Percentiles rank a stretch among this genome's conserved stretches.
These are phyloP conservation scores for Gillenia trifoliata DNA, from an alignment of 306 rosid species.

Conservation along the genomic window DNA sequence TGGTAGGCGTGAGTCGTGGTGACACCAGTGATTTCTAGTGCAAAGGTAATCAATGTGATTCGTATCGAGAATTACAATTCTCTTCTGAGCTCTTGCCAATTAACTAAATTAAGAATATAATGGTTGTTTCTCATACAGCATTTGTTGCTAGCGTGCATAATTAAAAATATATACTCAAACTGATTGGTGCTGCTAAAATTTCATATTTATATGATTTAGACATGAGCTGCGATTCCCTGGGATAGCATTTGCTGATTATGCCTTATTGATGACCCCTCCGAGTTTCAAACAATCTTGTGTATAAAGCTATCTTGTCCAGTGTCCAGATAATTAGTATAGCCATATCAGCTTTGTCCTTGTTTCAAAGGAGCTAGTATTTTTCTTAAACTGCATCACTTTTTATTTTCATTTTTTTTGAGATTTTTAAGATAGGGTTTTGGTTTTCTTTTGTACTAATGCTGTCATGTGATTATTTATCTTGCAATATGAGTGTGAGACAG, in stretches of 20 bases:
- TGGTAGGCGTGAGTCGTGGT: slow-evolving; percentile 14
- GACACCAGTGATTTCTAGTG: slow-evolving; percentile 9
- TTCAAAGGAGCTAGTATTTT: background rate
- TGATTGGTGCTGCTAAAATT: background rate
- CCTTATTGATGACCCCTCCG: background rate
- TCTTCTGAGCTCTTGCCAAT: background rate
- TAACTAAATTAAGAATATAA: background rate
- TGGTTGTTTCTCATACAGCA: background rate
- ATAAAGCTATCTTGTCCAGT: background rate
- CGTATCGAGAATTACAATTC: background rate
- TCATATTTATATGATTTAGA: background rate
- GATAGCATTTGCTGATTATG: background rate
- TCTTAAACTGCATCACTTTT: background rate
- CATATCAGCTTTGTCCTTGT: background rate
- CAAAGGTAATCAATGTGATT: slow-evolving; percentile 12
- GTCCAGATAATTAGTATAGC: background rate
- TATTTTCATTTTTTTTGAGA: background rate
- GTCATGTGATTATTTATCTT: background rate
- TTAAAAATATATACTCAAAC: background rate
- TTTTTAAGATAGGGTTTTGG: too few species aligned
- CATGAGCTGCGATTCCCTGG: background rate
- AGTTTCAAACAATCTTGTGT: background rate
- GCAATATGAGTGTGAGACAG: background rate
- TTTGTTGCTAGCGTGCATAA: background rate
- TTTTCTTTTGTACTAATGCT: background rate